Conservation (phyloP, 495 filamentous ascomycete genomes). For the Penicillium verhagenii region DNA sequence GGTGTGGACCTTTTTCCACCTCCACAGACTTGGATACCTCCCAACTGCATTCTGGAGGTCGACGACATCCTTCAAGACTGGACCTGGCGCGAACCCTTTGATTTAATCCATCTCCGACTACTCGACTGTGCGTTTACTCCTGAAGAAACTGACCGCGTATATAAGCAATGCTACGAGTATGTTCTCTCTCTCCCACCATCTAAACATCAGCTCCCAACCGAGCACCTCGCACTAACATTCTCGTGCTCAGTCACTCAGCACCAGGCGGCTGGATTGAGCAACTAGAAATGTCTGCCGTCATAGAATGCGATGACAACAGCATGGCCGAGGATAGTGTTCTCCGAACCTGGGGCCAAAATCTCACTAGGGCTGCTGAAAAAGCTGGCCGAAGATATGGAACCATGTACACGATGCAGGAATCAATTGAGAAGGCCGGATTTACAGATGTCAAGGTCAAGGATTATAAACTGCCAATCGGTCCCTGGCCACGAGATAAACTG, state of each 20-base stretch:
- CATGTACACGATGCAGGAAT: background rate
- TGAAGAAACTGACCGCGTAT: background rate
- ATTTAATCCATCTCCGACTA: conserved; percentile 15
- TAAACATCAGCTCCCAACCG: background rate
- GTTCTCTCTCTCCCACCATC: background rate
- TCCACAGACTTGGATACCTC: conserved; percentile 1
- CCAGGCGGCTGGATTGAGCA: conserved; percentile 55
- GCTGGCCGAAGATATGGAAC: background rate
- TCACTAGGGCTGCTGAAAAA: background rate
- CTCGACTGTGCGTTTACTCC: background rate
- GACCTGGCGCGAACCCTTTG: conserved; percentile 8
- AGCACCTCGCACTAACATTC: background rate
- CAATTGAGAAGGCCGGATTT: background rate
- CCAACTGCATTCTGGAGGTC: conserved; percentile 9
- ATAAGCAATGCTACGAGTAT: conserved; percentile 9
- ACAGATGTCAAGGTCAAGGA: conserved; percentile 2
- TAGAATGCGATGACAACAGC: conserved; percentile 39
- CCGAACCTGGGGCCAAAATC: conserved; percentile 1
- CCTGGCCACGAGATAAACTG: conserved; percentile 3
- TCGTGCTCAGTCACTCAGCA: background rate
- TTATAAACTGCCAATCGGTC: conserved; percentile 4
- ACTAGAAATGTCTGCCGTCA: conserved; percentile 41
- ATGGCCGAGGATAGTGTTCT: background rate
- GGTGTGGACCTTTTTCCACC: conserved; percentile 9
- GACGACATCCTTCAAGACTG: conserved; percentile 5